Conservation (phyloP, 352 stramenopile species). For the Globisporangium recalcitrans region DNA sequence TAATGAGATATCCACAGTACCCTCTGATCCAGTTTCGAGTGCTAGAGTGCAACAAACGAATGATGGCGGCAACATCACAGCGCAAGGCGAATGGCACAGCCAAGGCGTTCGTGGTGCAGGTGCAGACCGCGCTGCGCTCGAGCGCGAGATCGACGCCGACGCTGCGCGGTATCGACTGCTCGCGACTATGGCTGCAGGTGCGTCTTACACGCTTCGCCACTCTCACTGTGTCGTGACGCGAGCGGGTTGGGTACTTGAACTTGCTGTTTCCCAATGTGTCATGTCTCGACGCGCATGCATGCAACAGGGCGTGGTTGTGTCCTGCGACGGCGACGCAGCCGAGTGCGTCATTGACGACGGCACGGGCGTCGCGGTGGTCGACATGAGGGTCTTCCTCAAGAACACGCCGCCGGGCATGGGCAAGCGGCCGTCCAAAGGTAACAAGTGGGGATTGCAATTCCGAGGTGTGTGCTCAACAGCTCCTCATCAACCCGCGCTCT, state of each 20-base stretch:
- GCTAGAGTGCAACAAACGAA: not conserved
- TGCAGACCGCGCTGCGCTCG: slow-evolving; percentile 36
- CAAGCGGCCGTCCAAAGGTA: slow-evolving; percentile 33
- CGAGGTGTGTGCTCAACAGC: too few species aligned
- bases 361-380: slow-evolving; percentile 51
- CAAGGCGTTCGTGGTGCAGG: slow-evolving; percentile 60
- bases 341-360: slow-evolving; percentile 70
- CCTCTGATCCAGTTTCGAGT: not conserved
- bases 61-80: not conserved
- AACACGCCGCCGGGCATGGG: slow-evolving; percentile 45
- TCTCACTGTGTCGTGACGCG: not conserved
- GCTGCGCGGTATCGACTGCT: slow-evolving; percentile 57
- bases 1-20: not conserved
- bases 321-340: slow-evolving; percentile 22
- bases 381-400: slow-evolving; percentile 63
- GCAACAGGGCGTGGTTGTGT: slow-evolving; percentile 51
- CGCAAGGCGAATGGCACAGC: slow-evolving; percentile 25
- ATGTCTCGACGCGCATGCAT: not conserved
- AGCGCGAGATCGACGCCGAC: slow-evolving; percentile 35
- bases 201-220: too few species aligned
- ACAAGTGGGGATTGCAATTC: not conserved
- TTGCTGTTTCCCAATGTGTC: not conserved
- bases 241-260: not conserved
- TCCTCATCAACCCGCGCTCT: not conserved
- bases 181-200: slow-evolving; percentile 77